A percentile compares a stretch with the other conserved stretches of the same genome.
phyloP scores from a whole-genome alignment of 1,284 basidiomycete genomes.

The Heterobasidion irregulare region DNA sequence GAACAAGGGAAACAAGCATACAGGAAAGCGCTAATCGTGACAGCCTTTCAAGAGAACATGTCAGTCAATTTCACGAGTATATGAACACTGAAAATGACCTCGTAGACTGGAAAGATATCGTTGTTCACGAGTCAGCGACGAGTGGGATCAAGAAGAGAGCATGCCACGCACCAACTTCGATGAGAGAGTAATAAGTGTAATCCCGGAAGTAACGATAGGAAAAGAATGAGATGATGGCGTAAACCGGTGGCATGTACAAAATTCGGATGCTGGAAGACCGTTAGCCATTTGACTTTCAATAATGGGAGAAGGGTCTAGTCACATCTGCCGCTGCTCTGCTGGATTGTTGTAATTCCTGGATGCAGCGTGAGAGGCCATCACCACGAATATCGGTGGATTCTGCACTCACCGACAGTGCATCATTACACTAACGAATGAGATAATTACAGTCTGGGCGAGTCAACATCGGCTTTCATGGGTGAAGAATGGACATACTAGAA shows the following conservation, averaged over 20 bases:
- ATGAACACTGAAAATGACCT: conserved; percentile 23
- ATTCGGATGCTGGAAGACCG: conserved; percentile 48
- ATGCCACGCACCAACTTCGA: conserved; percentile 51
- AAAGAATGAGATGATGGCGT: conserved; percentile 83
- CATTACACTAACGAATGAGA: conserved; percentile 45
- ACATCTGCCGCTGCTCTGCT: conserved; percentile 72
- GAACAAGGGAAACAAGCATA: conserved; percentile 22
- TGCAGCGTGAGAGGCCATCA: neutral
- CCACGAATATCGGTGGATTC: neutral
- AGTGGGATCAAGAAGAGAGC: neutral
- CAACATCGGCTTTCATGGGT: neutral
- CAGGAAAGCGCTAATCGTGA: conserved; percentile 77
- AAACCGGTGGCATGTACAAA: conserved; percentile 75
- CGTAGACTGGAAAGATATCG: conserved; percentile 27
- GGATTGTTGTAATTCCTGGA: conserved; percentile 58
- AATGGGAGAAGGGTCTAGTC: conserved; percentile 16
- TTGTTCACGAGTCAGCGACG: neutral
- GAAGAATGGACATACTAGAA: conserved; percentile 37
- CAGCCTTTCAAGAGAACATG: conserved; percentile 34
- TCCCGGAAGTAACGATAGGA: conserved; percentile 79
- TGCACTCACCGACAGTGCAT: conserved; percentile 51
- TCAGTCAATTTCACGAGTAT: neutral
- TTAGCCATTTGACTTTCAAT: neutral
- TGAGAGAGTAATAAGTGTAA: conserved; percentile 77
- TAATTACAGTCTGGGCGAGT: conserved; percentile 43